phyloP scores from a whole-genome alignment of 345 rosid species.

The Lagerstroemia speciosa region DNA sequence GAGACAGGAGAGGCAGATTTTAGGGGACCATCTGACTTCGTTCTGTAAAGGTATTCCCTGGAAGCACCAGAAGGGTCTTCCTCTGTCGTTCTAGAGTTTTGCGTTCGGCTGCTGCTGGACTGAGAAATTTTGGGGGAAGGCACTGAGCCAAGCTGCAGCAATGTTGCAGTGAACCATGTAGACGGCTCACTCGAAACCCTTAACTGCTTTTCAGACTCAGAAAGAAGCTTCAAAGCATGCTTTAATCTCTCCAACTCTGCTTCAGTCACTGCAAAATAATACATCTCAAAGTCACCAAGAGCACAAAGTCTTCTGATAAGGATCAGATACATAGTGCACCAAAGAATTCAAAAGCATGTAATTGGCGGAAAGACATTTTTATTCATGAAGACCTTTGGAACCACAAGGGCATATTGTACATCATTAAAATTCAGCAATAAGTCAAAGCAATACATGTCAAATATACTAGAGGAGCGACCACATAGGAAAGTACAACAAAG shows the following conservation, averaged over 20 bases:
- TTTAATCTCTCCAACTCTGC: conserved; percentile 77
- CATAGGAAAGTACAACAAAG: not conserved
- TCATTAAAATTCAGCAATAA: no score
- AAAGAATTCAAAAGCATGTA: not conserved
- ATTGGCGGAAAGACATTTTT: not conserved
- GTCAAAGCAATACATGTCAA: not conserved
- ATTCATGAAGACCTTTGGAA: no score
- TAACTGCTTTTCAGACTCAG: conserved; percentile 90
- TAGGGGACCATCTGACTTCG: conserved; percentile 35
- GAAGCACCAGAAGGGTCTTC: conserved; percentile 73
- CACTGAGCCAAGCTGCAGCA: conserved; percentile 84
- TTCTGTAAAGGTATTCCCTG: conserved; percentile 51
- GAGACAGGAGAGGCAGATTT: conserved; percentile 53
- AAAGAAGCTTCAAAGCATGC: conserved; percentile 92
- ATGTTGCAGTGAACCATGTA: conserved; percentile 94
- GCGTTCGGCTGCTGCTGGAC: conserved; percentile 74
- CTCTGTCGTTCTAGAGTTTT: conserved; percentile 74
- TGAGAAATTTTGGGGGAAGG: conserved; percentile 65
- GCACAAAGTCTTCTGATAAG: not conserved
- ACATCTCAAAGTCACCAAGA: conserved; percentile 5
- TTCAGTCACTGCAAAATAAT: conserved; percentile 68
- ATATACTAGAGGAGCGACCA: not conserved
- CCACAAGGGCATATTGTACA: not conserved
- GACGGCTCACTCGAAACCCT: conserved; percentile 83
- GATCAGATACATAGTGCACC: not conserved